Base-by-base conservation (phyloP, 2,329 filamentous ascomycete species). In the Diplocarpon rosae region DNA sequence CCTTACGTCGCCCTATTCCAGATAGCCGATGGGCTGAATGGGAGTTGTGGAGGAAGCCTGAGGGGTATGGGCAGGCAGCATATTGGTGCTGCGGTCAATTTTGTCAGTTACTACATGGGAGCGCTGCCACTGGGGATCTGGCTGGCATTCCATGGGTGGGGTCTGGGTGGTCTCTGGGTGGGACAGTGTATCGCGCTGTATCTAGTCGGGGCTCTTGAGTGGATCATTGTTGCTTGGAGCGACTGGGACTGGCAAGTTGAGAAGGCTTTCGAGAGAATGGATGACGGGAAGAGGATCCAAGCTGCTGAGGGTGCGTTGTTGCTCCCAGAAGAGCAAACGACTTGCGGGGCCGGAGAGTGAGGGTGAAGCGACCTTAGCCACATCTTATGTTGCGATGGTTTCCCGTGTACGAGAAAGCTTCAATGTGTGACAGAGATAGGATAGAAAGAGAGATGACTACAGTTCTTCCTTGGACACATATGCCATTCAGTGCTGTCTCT, bases 1-100 rank as follows among this genome's bases (percentile, higher is more conserved):
- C 88, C 88, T 0, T 90, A 80, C 56, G 87, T 94, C 1, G 88
- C 87, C 0, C 68, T 94, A 2, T 94, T 94, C 64, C 87, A 94
- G 66, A 89, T 94, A 48, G 86, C 87, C 0, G 87, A 94, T 60
- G 88, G 87, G 0, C 66, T 94, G 29, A 92, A 92, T 56, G 86
- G 87, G 1, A 84, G 78, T 48, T 94, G 87, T 58, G 87, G 88
- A 1, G 87, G 88, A 1, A 78, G 79, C 15, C 65, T 94, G 12
- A 67, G 87, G 52, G 88, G 87, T 0, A 92, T 90, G 85, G 88
- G 87, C 2, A 69, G 84, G 43, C 87, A 94, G 63, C 87, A 89
- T 70, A 73, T 93, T 39, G 88, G 88, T 12, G 87, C 86, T 1
- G 66, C 78, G 1, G 85, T 93, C 42, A 94, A 94, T 60, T 69